These are phyloP conservation scores for Brassica rapa DNA, from an alignment of 345 rosid species.

Conservation along the genomic window DNA sequence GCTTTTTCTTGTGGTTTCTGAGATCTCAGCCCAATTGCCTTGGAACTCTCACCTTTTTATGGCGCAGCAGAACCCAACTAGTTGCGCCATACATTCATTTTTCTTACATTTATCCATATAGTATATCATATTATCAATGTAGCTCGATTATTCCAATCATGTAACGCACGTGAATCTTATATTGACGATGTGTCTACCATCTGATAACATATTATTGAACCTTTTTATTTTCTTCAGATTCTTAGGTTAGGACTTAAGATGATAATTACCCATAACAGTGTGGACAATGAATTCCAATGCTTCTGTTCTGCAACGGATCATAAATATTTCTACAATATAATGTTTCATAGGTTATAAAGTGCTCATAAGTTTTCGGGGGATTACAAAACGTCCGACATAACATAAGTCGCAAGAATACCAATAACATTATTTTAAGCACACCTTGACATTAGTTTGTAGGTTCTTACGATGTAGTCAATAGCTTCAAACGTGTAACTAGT, in stretches of 20 bases:
- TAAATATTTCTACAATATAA: neutral
- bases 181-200: neutral
- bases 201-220: neutral
- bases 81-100: slow-evolving; percentile 34
- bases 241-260: neutral
- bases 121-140: neutral
- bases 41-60: slow-evolving; percentile 42
- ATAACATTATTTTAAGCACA: neutral
- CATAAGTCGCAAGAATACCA: neutral
- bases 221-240: neutral
- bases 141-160: slow-evolving; percentile 25
- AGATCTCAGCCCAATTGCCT: slow-evolving; percentile 39
- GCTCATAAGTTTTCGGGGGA: neutral
- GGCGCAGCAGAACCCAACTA: slow-evolving; percentile 34
- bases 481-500: neutral
- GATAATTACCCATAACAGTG: neutral
- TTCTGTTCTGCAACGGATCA: neutral
- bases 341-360: neutral
- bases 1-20: slow-evolving; percentile 35
- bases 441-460: neutral
- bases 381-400: neutral
- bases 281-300: neutral
- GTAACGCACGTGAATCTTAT: slow-evolving; percentile 24
- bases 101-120: slow-evolving; percentile 17
- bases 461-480: neutral